Evolutionary conservation across 208 protist genomes (phyloP).

Genomic region (Angomonas deanei): DNA sequence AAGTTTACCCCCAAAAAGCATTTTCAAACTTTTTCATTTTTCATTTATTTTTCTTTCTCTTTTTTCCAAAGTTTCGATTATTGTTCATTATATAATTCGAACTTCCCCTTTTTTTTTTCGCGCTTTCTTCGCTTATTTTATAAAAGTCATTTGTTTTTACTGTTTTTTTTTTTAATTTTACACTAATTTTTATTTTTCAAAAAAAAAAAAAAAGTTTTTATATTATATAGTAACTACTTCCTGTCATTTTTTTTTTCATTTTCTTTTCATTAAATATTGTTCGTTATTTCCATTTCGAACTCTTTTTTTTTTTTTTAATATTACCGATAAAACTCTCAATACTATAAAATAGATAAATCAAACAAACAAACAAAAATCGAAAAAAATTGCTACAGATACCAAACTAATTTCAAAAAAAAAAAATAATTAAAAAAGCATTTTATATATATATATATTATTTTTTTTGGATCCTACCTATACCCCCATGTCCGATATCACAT

Average conservation of each 20-base stretch:
- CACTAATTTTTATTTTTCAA: not conserved
- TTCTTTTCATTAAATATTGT: not conserved
- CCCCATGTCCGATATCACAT: too few relatives aligned
- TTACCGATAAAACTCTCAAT: too few relatives aligned
- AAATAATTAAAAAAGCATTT: not conserved
- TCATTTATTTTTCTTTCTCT: conserved; percentile 2
- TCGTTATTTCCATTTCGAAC: too few relatives aligned
- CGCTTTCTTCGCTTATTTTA: not conserved
- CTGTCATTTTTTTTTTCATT: not conserved
- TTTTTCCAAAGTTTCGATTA: too few relatives aligned
- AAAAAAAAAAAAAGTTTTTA: not conserved
- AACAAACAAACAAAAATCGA: too few relatives aligned
- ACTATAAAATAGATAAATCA: too few relatives aligned
- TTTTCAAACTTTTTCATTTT: not conserved
- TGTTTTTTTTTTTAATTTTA: not conserved
- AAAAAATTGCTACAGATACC: not conserved
- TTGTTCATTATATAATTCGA: too few relatives aligned
- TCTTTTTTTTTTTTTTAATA: too few relatives aligned
- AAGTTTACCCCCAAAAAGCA: not conserved
- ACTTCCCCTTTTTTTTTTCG: conserved; percentile 4
- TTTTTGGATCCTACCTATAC: too few relatives aligned
- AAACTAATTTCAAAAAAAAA: not conserved
- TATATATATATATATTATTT: not conserved
- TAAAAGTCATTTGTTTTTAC: not conserved
- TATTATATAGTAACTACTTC: not conserved